A percentile compares a stretch with the other conserved stretches of the same genome.
Evolutionary conservation across 1,139 yeast species (phyloP).

Genomic region (Diutina mesorugosa): DNA sequence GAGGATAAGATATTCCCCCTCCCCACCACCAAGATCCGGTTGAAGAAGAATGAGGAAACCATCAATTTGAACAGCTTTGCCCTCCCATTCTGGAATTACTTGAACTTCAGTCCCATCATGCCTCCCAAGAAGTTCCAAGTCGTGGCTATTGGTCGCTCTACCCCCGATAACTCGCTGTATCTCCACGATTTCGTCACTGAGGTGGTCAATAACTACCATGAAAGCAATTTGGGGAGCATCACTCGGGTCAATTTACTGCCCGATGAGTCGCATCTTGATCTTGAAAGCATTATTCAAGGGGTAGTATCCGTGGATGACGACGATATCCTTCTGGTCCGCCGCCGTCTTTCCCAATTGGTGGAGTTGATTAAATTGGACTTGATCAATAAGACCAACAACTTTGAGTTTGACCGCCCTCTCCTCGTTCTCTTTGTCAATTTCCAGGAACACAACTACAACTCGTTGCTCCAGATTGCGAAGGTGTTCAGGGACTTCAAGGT

Average conservation of each 20-base stretch:
- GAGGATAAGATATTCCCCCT: slow-evolving; percentile 10
- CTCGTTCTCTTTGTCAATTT: slow-evolving; percentile 34
- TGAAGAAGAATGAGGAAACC: slow-evolving; percentile 16
- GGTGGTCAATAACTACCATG: slow-evolving; percentile 29
- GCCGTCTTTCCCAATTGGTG: slow-evolving; percentile 11
- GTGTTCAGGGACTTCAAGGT: slow-evolving; percentile 36
- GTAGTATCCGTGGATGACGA: slow-evolving; percentile 16
- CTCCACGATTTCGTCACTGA: background rate
- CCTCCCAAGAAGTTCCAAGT: slow-evolving; percentile 40
- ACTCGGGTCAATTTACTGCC: slow-evolving; percentile 19
- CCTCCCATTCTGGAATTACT: slow-evolving; percentile 39
- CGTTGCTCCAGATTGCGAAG: slow-evolving; percentile 34
- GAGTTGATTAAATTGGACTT: slow-evolving; percentile 26
- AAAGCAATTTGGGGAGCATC: slow-evolving; percentile 35
- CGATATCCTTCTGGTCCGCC: slow-evolving; percentile 2
- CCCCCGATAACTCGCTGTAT: background rate
- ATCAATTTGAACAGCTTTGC: slow-evolving; percentile 25
- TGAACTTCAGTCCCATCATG: slow-evolving; percentile 41
- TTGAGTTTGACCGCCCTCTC: slow-evolving; percentile 33
- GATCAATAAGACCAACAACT: slow-evolving; percentile 27
- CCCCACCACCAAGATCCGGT: slow-evolving; percentile 15
- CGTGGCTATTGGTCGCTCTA: slow-evolving; percentile 9
- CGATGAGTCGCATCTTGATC: slow-evolving; percentile 19
- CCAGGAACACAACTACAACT: slow-evolving; percentile 24
- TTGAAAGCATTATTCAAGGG: slow-evolving; percentile 22